Evolutionary conservation across 2,329 filamentous ascomycete species (phyloP), one percentile per base, ranked within the genome.

Genomic region (Hysterium pulicare): DNA sequence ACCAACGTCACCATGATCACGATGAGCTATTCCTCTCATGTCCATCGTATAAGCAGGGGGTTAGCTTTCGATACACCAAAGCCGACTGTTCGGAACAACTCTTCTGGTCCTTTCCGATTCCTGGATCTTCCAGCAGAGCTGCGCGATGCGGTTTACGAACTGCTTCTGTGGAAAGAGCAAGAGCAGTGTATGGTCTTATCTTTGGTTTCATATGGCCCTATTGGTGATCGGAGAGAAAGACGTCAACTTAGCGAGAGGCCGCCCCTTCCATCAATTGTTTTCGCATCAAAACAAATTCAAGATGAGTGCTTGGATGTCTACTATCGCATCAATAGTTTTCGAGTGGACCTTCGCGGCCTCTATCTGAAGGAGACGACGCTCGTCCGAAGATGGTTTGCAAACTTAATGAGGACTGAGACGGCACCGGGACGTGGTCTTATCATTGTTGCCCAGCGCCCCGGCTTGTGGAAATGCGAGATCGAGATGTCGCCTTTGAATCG

Each of bases 61-160:
- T n/a, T n/a, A n/a, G n/a, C n/a, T n/a, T n/a, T n/a, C n/a, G n/a
- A n/a, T n/a, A n/a, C n/a, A n/a, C n/a, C n/a, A n/a, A n/a, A n/a
- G n/a, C n/a, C n/a, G n/a, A n/a, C n/a, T n/a, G n/a, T n/a, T n/a
- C n/a, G n/a, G n/a, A n/a, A n/a, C n/a, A n/a, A n/a, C n/a, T n/a
- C n/a, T n/a, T n/a, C n/a, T n/a, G n/a, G 9, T 15, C 38, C 38
- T n/a, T 40, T 40, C 15, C 26, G 38, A 5, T 40, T 40, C 30
- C 8, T 40, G 3, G 38, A 40, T 22, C 28, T 40, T 13, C 38
- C 38, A 19, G 26, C 30, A 13, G 38, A 40, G 30, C 21, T 40
- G 26, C 4, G 38, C 21, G 6, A 33, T 5, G 3, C n/a, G 8
- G 30, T 40, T 4, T 40, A 40, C 20, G 20, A 24, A 4, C 5